Evolutionary conservation across 768 basidiomycete genomes (phyloP).

Genomic region (Pulveroboletus sp.): DNA sequence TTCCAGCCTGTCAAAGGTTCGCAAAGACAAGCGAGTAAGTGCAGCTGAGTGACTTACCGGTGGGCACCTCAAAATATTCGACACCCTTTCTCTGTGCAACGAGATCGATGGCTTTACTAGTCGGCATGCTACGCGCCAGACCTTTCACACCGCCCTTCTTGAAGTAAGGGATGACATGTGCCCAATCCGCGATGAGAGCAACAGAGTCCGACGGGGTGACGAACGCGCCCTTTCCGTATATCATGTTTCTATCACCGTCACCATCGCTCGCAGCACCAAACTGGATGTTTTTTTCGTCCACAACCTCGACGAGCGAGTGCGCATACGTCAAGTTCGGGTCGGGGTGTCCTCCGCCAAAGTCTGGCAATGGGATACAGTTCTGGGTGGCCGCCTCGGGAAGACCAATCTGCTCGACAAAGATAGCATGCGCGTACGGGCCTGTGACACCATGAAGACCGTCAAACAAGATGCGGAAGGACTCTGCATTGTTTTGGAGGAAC

Average conservation of each 20-base stretch:
- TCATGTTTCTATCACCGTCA: conserved; percentile 99
- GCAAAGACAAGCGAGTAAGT: background rate
- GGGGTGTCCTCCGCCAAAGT: conserved; percentile 97
- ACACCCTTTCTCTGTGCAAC: conserved; percentile 92
- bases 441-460: conserved; percentile 97
- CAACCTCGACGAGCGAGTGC: conserved; percentile 85
- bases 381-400: conserved; percentile 79
- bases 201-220: conserved; percentile 98
- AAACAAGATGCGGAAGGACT: conserved; percentile 82
- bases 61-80: conserved; percentile 94
- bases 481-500: conserved; percentile 69
- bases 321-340: conserved; percentile 99
- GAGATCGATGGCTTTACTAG: conserved; percentile 91
- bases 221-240: conserved; percentile 96
- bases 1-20: conserved; percentile 73
- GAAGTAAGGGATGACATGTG: conserved; percentile 88
- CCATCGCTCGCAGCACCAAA: conserved; percentile 98
- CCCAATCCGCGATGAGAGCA: conserved; percentile 98
- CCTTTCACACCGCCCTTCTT: conserved; percentile 87
- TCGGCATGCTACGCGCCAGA: conserved; percentile 95
- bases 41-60: conserved; percentile 48
- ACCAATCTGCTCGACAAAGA: conserved; percentile 79
- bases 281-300: conserved; percentile 78
- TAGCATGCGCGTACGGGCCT: conserved; percentile 88
- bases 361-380: conserved; percentile 86